Percentiles rank a stretch among this genome's conserved stretches.
These are phyloP conservation scores for Haplosporangium gracile DNA, from an alignment of 192 early-diverging fungal genomes.

Conservation along the genomic window DNA sequence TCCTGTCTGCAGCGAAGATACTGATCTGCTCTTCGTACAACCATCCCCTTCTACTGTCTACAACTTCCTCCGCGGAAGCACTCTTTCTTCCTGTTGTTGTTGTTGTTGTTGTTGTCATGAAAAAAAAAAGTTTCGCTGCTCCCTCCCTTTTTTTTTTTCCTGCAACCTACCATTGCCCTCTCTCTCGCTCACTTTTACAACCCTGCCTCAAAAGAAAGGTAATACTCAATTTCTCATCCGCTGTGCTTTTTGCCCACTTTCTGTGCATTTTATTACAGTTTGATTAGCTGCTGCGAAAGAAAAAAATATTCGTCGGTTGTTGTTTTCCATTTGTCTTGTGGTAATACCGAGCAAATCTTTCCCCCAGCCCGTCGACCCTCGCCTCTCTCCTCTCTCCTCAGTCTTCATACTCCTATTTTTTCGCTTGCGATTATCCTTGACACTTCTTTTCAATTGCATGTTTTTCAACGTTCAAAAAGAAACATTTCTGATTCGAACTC, in stretches of 20 bases:
- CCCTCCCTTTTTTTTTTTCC: not conserved
- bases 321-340: not conserved
- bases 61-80: not conserved
- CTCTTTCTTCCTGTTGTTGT: not conserved
- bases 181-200: not conserved
- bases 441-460: too few relatives aligned
- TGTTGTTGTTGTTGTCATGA: not conserved
- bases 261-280: not conserved
- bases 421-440: not conserved
- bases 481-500: not conserved
- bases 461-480: not conserved
- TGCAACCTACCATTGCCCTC: not conserved
- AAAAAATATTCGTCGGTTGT: not conserved
- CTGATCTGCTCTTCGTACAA: slow-evolving; percentile 3
- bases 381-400: not conserved
- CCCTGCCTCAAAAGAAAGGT: not conserved
- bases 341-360: not conserved
- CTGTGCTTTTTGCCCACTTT: not conserved
- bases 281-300: not conserved
- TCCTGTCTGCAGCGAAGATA: not conserved
- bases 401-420: not conserved
- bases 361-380: not conserved
- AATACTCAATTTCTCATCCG: not conserved
- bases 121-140: not conserved
- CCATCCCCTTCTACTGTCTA: not conserved